A percentile compares a stretch with the other conserved stretches of the same genome.
Conservation (phyloP, 495 filamentous ascomycete species). For the Penicillium robsamsonii region DNA sequence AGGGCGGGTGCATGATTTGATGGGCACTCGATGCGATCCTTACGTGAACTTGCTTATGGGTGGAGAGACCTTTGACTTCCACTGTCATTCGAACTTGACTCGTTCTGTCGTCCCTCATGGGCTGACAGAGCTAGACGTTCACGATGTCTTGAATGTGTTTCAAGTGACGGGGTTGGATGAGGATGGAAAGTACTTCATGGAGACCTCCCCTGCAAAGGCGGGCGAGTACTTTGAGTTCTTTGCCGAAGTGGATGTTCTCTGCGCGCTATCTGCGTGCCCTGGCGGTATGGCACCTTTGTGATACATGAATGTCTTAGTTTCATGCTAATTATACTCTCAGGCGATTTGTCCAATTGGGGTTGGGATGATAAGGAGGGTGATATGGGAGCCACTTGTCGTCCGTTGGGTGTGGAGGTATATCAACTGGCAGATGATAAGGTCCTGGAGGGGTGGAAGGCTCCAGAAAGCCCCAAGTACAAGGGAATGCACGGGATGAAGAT, state of each 20-base stretch:
- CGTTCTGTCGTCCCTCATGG: conserved; percentile 67
- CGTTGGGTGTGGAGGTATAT: conserved; percentile 69
- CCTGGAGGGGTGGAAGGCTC: conserved; percentile 58
- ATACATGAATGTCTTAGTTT: neutral
- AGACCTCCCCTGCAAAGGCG: conserved; percentile 61
- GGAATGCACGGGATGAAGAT: conserved; percentile 66
- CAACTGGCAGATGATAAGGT: conserved; percentile 51
- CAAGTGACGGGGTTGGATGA: conserved; percentile 73
- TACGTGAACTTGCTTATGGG: conserved; percentile 71
- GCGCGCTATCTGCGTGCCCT: conserved; percentile 65
- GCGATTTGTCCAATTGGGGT: conserved; percentile 72
- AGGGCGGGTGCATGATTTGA: conserved; percentile 65
- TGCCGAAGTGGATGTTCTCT: conserved; percentile 71
- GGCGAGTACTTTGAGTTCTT: conserved; percentile 76
- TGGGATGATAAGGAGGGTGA: conserved; percentile 64
- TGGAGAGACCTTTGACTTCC: conserved; percentile 69
- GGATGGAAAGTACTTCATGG: conserved; percentile 76
- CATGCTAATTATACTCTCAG: conserved; percentile 43
- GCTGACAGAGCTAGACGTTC: conserved; percentile 68
- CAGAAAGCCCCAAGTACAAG: conserved; percentile 55
- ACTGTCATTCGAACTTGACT: conserved; percentile 79
- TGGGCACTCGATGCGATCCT: conserved; percentile 75
- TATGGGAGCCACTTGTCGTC: conserved; percentile 73
- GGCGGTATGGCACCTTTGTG: conserved; percentile 37
- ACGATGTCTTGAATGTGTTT: conserved; percentile 81